Percentiles rank a stretch among this genome's conserved stretches.
Conservation (phyloP, 1,139 yeast genomes). For the Diutina scorzettiae region DNA sequence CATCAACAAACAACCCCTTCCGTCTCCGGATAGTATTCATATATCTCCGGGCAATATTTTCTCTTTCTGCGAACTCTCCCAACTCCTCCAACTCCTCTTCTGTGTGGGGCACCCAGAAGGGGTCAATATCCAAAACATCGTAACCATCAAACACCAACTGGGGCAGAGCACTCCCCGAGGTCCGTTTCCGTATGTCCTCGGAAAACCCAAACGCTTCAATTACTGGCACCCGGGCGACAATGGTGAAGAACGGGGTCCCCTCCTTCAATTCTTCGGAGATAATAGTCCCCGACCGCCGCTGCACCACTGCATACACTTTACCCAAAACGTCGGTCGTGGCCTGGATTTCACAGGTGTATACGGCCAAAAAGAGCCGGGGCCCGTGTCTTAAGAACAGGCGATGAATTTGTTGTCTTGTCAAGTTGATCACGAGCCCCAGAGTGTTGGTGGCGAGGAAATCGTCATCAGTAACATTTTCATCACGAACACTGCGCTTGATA, state of each 20-base stretch:
- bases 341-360: constrained; percentile 90
- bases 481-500: constrained; percentile 11
- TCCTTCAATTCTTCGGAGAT: constrained; percentile 92
- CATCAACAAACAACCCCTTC: constrained; percentile 84
- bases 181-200: constrained; percentile 84
- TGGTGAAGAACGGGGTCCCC: constrained; percentile 91
- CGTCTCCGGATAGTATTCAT: constrained; percentile 74
- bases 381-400: constrained; percentile 65
- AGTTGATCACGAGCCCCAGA: constrained; percentile 63
- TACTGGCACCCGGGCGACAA: constrained; percentile 80
- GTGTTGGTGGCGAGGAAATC: constrained; percentile 22
- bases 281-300: constrained; percentile 75
- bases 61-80: constrained; percentile 89
- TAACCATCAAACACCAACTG: constrained; percentile 87
- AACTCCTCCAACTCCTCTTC: constrained; percentile 90
- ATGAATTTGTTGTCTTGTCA: constrained; percentile 64
- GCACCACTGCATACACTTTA: constrained; percentile 89
- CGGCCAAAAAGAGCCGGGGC: constrained; percentile 82
- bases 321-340: constrained; percentile 92
- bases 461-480: constrained; percentile 17
- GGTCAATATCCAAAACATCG: constrained; percentile 80
- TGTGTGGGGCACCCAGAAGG: constrained; percentile 99
- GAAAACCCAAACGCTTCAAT: constrained; percentile 95
- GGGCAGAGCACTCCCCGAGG: constrained; percentile 97
- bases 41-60: constrained; percentile 77